Evolutionary conservation across 2,329 filamentous ascomycete genomes (phyloP).

Genomic region (Fusarium beomiforme): DNA sequence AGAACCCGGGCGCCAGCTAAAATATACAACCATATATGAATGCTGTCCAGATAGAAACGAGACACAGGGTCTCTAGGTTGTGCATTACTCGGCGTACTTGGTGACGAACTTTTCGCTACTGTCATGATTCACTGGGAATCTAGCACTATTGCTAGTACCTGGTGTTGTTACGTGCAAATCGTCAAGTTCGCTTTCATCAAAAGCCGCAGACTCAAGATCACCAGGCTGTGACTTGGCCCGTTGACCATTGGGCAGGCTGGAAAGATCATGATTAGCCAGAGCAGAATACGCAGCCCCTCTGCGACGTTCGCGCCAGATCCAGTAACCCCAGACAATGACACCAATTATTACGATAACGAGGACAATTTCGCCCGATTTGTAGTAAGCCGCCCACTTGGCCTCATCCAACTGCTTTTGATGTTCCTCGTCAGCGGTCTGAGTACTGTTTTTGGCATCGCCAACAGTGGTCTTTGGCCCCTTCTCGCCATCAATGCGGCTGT

Average conservation of each 20-base stretch:
- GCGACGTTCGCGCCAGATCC: conserved; percentile 70
- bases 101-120: conserved; percentile 51
- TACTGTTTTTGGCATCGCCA: conserved; percentile 70
- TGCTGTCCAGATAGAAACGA: neutral
- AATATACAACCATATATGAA: neutral
- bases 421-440: conserved; percentile 63
- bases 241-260: conserved; percentile 56
- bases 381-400: conserved; percentile 90
- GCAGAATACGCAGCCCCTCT: conserved; percentile 65
- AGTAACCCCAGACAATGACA: conserved; percentile 79
- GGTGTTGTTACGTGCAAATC: conserved; percentile 66
- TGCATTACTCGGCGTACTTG: conserved; percentile 29
- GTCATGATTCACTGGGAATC: conserved; percentile 67
- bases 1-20: conserved; percentile 25
- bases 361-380: conserved; percentile 85
- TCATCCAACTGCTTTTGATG: conserved; percentile 77
- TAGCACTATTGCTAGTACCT: conserved; percentile 53
- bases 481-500: conserved; percentile 86
- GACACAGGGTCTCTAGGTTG: neutral
- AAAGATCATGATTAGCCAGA: conserved; percentile 53
- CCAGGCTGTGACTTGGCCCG: conserved; percentile 57
- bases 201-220: conserved; percentile 71
- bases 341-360: conserved; percentile 82
- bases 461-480: conserved; percentile 82
- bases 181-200: conserved; percentile 73